Base-by-base conservation (phyloP, 1,284 basidiomycete species). In the Cystobasidium slooffiae region DNA sequence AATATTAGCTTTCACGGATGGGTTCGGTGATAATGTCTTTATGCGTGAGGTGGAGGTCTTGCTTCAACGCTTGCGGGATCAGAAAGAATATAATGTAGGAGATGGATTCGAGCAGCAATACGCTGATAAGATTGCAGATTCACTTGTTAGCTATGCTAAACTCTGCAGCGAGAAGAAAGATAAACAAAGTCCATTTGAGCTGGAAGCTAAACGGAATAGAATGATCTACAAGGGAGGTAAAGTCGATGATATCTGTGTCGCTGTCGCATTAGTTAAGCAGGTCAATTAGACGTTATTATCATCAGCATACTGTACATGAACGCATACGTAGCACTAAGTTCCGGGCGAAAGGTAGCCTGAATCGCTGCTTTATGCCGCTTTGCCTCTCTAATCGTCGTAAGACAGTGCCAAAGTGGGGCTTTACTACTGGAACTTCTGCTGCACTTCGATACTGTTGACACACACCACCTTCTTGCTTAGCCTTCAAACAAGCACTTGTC, bases 1-100 rank as follows among this genome's bases (percentile, higher is more conserved):
- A 66, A 76, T 83, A 69, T 67, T 84, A 37, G 75, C 81, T 31
- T 80, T 92, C 88, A 94, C 93, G 22, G 93, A 95, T 79, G 93
- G 93, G 1, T 84, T 94, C 59, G 88, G 90, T 46, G 93, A 95
- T 81, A 95, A 95, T 79, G 90, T 94, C 31, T 92, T 90, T 78
- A 85, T 88, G 7, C 82, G 86, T 12, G 91, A 93, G 79, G 85
- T 92, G 75, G 83, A 87, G 46, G 85, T 87, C 43, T 88, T 93
- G 67, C 89, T 89, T 78, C 85, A 87, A 0, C 84, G 91, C 1
- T 86, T 89, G 14, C 84, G 87, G 22, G 86, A 89, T 55, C 81
- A 85, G 53, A 69, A 76, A 41, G 78, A 75, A 31, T 47, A 68
- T 22, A 56, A 69, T n/a, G 73, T 59, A 7, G 41, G 53, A 41